Evolutionary conservation across 1,139 yeast genomes (phyloP).

Genomic region (Saccharomyces hybrid): DNA sequence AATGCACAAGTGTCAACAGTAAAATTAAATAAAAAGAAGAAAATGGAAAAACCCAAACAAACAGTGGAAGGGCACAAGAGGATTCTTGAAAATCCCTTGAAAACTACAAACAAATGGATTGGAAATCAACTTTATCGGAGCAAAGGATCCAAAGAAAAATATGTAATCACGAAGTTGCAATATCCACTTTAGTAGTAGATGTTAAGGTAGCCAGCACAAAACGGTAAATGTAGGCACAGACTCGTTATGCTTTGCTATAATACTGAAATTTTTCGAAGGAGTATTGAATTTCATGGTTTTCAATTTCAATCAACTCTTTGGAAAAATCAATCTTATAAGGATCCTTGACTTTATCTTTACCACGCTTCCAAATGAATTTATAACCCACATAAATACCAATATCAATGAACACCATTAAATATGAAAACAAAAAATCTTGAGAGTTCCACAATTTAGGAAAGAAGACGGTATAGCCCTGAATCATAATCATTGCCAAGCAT

Average conservation of each 20-base stretch:
- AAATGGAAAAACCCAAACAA: too few species aligned
- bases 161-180: background rate
- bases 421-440: constrained; percentile 56
- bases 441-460: constrained; percentile 55
- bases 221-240: background rate
- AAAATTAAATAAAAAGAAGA: too few species aligned
- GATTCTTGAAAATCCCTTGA: background rate
- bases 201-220: background rate
- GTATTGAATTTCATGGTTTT: constrained; percentile 41
- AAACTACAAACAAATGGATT: background rate
- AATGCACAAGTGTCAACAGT: background rate
- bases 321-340: constrained; percentile 48
- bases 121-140: background rate
- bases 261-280: constrained; percentile 18
- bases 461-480: constrained; percentile 63
- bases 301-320: constrained; percentile 51
- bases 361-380: constrained; percentile 41
- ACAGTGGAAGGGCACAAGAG: background rate
- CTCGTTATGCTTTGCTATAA: constrained; percentile 8
- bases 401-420: constrained; percentile 60
- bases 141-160: background rate
- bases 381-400: constrained; percentile 48
- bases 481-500: constrained; percentile 47
- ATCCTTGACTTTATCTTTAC: constrained; percentile 42
- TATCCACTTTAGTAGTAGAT: background rate